Percentiles rank a stretch among this genome's conserved stretches.
These are phyloP conservation scores for Kwoniella mangroviensis DNA, from an alignment of 768 basidiomycete genomes.

Conservation along the genomic window DNA sequence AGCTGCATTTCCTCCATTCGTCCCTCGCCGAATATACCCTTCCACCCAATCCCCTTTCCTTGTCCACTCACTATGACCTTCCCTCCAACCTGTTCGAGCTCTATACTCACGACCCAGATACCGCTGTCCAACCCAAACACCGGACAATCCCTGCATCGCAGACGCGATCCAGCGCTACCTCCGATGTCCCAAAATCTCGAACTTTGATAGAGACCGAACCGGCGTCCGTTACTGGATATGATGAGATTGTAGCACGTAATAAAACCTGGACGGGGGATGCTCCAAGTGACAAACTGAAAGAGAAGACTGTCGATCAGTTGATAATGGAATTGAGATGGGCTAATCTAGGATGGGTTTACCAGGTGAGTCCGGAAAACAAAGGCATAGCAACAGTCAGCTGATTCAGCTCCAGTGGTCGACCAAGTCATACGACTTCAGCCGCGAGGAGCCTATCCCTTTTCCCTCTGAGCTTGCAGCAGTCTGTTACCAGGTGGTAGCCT, in stretches of 20 bases:
- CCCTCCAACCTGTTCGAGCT: slow-evolving; percentile 81
- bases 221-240: slow-evolving; percentile 66
- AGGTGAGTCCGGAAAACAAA: slow-evolving; percentile 45
- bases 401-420: slow-evolving; percentile 76
- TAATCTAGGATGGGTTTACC: slow-evolving; percentile 94
- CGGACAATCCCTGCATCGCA: background rate
- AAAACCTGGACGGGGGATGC: slow-evolving; percentile 65
- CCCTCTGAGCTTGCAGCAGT: slow-evolving; percentile 64
- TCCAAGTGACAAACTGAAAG: slow-evolving; percentile 68
- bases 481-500: slow-evolving; percentile 68
- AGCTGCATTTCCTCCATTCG: slow-evolving; percentile 73
- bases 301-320: slow-evolving; percentile 65
- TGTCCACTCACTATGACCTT: slow-evolving; percentile 81
- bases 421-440: slow-evolving; percentile 89
- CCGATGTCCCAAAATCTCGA: slow-evolving; percentile 60
- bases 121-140: slow-evolving; percentile 38
- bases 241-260: slow-evolving; percentile 63
- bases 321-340: slow-evolving; percentile 87
- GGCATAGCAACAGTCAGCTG: background rate
- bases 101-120: slow-evolving; percentile 38
- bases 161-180: slow-evolving; percentile 4
- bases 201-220: slow-evolving; percentile 71
- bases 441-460: slow-evolving; percentile 67
- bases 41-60: slow-evolving; percentile 83
- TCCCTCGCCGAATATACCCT: slow-evolving; percentile 76